Evolutionary conservation across 495 filamentous ascomycete species (phyloP), one percentile per base, ranked within the genome.

Genomic region (Tuber microsphaerosporum): DNA sequence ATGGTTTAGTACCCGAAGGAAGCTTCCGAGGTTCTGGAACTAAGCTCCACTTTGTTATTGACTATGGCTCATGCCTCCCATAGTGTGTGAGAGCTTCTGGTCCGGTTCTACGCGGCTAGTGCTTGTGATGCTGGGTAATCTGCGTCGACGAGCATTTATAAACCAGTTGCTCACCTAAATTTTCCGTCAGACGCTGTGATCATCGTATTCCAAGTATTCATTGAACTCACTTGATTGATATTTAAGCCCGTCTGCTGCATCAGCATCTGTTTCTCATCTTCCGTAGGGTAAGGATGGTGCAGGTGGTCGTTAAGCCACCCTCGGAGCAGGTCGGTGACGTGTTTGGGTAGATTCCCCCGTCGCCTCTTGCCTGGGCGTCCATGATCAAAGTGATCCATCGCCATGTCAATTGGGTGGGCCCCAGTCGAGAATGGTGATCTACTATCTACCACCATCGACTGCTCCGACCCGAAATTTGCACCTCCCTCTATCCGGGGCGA

Each of bases 111-210:
- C 70, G 34, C 77, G 77, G 43, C 73, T 34, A 10, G 76, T 77
- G 31, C 71, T 75, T 75, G 77, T 79, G 73, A 79, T 79, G 48
- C 76, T 79, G 37, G 92, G 92, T n/a, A 94, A 84, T 76, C 93
- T 90, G 65, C 93, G 89, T 69, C 93, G 87, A 72, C 93, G 88
- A 16, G 93, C 93, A 80, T 97, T 97, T 84, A 97, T 97, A 83
- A 97, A 97, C 93, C 93, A 97, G 81, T 97, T 97, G 76, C 92
- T 94, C 73, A 97, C 92, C 88, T 97, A 84, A 79, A 86, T 85
- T 84, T 77, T 41, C 39, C 26, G 70, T 84, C 44, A 82, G 80
- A 71, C 65, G 26, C 65, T 48, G 61, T 68, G 51, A 31, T 61
- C 31, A 71, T 42, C 39, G n/a, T 16, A 17, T 65, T 34, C 26